Percentiles rank a stretch among this genome's conserved stretches.
Evolutionary conservation across 2,329 filamentous ascomycete species (phyloP).

Genomic region (Calycina marina): DNA sequence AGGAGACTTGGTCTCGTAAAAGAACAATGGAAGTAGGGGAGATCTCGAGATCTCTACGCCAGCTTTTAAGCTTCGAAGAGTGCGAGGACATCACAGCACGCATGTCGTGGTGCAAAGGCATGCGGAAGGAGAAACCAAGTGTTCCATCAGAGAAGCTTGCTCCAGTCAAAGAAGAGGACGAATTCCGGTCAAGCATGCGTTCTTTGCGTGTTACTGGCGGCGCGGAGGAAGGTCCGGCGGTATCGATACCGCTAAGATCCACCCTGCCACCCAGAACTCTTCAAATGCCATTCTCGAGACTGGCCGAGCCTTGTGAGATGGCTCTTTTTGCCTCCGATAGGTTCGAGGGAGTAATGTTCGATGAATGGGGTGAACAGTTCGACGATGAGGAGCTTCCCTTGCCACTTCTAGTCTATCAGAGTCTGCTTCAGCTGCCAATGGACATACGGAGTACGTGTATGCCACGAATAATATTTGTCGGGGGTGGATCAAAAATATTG

Average conservation of each 20-base stretch:
- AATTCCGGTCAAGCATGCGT: slow-evolving; percentile 24
- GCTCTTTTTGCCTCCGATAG: slow-evolving; percentile 53
- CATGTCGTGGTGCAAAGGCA: slow-evolving; percentile 57
- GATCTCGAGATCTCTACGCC: slow-evolving; percentile 5
- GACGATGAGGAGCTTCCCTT: slow-evolving; percentile 82
- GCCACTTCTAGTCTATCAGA: slow-evolving; percentile 60
- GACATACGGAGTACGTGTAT: slow-evolving; percentile 79
- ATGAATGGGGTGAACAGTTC: slow-evolving; percentile 38
- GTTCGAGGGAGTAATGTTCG: slow-evolving; percentile 22
- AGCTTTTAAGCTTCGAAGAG: slow-evolving; percentile 52
- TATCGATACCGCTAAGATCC: slow-evolving; percentile 30
- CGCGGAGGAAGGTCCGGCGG: slow-evolving; percentile 9
- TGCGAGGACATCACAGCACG: slow-evolving; percentile 67
- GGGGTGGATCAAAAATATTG: slow-evolving; percentile 63
- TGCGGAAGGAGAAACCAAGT: slow-evolving; percentile 6
- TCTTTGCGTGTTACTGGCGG: slow-evolving; percentile 12
- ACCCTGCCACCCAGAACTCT: slow-evolving; percentile 36
- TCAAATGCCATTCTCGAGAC: slow-evolving; percentile 50
- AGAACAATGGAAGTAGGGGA: slow-evolving; percentile 2
- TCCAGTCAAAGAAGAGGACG: slow-evolving; percentile 44
- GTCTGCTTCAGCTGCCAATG: slow-evolving; percentile 59
- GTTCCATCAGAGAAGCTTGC: slow-evolving; percentile 24
- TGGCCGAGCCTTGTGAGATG: slow-evolving; percentile 62
- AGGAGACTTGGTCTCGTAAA: slow-evolving; percentile 16
- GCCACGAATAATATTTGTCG: slow-evolving; percentile 75